phyloP scores from a whole-genome alignment of 805 yeast species.

The Cyberlindnera veronae region DNA sequence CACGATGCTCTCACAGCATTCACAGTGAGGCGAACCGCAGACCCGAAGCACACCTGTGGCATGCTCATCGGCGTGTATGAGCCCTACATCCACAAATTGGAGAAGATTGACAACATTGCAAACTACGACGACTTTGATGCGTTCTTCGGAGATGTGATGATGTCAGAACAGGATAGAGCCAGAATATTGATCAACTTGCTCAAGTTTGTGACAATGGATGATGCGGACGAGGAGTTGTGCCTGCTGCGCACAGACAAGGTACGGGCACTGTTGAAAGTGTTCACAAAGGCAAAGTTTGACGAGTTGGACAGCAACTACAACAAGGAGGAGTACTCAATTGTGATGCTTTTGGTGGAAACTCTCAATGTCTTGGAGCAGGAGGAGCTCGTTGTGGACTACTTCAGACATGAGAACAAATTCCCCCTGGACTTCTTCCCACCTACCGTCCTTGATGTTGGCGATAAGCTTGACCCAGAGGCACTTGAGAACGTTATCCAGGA shows the following conservation, averaged over 20 bases:
- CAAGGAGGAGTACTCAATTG: constrained; percentile 22
- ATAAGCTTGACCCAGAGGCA: constrained; percentile 21
- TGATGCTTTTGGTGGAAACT: constrained; percentile 23
- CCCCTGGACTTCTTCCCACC: constrained; percentile 30
- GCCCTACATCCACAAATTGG: constrained; percentile 15
- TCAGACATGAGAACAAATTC: constrained; percentile 35
- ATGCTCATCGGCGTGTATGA: constrained; percentile 8
- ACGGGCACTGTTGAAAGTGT: constrained; percentile 11
- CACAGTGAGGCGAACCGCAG: constrained; percentile 16
- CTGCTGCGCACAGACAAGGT: constrained; percentile 8
- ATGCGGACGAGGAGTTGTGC: constrained; percentile 19
- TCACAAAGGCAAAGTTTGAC: constrained; percentile 20
- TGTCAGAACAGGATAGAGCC: constrained; percentile 26
- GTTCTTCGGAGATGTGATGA: constrained; percentile 14
- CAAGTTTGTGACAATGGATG: constrained; percentile 21
- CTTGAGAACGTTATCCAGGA: constrained; percentile 27
- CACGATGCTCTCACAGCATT: constrained; percentile 15
- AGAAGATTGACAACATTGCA: not conserved
- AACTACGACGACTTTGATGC: constrained; percentile 16
- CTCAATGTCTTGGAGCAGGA: constrained; percentile 33
- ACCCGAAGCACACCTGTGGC: constrained; percentile 20
- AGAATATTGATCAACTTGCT: constrained; percentile 18
- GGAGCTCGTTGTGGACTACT: constrained; percentile 37
- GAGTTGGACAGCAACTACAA: constrained; percentile 19
- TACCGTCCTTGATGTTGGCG: constrained; percentile 25